A percentile compares a stretch with the other conserved stretches of the same genome.
phyloP scores from a whole-genome alignment of 139 green algal genomes.

The Picochlorum sp. region DNA sequence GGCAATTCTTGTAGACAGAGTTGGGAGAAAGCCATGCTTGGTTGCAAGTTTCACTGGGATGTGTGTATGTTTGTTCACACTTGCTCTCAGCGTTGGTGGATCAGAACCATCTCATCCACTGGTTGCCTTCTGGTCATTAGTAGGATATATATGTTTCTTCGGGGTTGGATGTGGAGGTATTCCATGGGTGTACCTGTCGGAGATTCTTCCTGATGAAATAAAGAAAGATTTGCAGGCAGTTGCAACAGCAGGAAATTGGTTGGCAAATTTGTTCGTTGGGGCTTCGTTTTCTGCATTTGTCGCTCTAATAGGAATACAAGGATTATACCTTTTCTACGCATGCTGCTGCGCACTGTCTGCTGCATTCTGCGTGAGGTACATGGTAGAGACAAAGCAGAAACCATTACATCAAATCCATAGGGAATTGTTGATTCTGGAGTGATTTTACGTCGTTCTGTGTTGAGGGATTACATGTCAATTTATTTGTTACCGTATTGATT shows the following conservation, averaged over 20 bases:
- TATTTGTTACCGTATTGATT: not conserved
- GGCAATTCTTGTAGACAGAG: slow-evolving; percentile 64
- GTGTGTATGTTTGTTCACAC: slow-evolving; percentile 46
- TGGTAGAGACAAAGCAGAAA: slow-evolving; percentile 52
- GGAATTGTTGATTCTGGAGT: slow-evolving; percentile 8
- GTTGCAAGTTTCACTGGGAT: slow-evolving; percentile 64
- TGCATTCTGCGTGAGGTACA: slow-evolving; percentile 24
- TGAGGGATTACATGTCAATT: not conserved
- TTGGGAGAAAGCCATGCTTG: slow-evolving; percentile 79
- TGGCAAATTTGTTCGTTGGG: slow-evolving; percentile 38
- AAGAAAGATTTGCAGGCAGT: slow-evolving; percentile 47
- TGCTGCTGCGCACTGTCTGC: slow-evolving; percentile 27
- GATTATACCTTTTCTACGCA: slow-evolving; percentile 46
- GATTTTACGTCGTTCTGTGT: not conserved
- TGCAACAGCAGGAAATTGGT: slow-evolving; percentile 47
- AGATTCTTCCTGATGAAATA: slow-evolving; percentile 62
- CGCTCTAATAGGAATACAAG: slow-evolving; percentile 26
- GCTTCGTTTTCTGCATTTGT: slow-evolving; percentile 44
- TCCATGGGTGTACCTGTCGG: slow-evolving; percentile 61
- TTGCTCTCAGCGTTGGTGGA: too few species aligned
- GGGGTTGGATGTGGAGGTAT: slow-evolving; percentile 64
- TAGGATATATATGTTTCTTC: slow-evolving; percentile 61
- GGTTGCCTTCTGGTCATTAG: slow-evolving; percentile 27
- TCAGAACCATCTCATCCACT: too few species aligned
- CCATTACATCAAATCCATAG: slow-evolving; percentile 9